Base-by-base conservation (phyloP, 176 grass and related monocot species). In the Aechmea fasciata region DNA sequence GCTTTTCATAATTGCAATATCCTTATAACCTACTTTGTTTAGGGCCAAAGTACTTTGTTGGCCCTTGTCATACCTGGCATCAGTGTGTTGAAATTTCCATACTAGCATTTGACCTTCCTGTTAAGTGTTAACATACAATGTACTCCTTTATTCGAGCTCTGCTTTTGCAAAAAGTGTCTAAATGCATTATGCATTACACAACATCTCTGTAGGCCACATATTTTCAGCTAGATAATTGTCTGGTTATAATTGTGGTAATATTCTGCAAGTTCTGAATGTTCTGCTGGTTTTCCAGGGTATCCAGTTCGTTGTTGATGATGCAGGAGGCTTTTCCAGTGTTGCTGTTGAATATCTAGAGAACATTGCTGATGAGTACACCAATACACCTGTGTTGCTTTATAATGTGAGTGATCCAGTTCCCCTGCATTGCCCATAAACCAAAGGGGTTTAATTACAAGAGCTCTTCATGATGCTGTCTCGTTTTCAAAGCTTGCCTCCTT, bases 341-440 rank as follows among this genome's bases (percentile, higher is more conserved):
- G 86, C 84, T 82, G 82, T 77, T 67, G 77, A 87, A 50, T 85
- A 79, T 83, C 80, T 90, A 75, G 89, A 99, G 81, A 90, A 77
- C 69, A 82, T 93, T 52, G 82, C 79, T 48, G 94, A 97, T 92
- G 89, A 99, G 75, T 99, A 99, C 63, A 75, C 94, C 78, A 93
- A 90, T 68, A 75, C 71, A 64, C 94, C 82, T 69, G 84, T 99
- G 51, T 75, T 99, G 76, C 72, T 99, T 51, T 93, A 90, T 66
- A 66, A 79, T 85, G 89, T 70, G 47, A 87, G 89, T 80, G 82
- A 88, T 84, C 81, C 84, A 69, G 19, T 62, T 61, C 70, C 82
- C 64, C 63, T 86, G 61, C 71, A 69, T 69, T 79, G 80, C 15
- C 62, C 57, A 73, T 54, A 72, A 85, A 75, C 81, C 86, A 83